These are phyloP conservation scores for Telfairia occidentalis DNA, from an alignment of 331 rosid species.

Conservation along the genomic window DNA sequence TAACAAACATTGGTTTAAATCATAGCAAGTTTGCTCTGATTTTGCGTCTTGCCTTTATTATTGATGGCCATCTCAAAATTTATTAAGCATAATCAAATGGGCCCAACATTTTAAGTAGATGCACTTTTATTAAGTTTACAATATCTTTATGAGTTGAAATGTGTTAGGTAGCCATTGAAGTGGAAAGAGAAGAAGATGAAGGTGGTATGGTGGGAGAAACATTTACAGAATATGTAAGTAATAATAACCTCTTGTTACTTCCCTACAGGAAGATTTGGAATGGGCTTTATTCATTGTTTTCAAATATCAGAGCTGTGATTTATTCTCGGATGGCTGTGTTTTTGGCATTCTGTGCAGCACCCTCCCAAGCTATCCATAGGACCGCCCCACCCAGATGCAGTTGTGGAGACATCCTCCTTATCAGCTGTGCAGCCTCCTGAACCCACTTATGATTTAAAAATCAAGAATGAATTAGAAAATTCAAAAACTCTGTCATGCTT, in stretches of 20 bases:
- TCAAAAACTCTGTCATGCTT: slow-evolving; percentile 73
- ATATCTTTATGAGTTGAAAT: not conserved
- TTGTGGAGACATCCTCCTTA: slow-evolving; percentile 93
- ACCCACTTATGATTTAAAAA: slow-evolving; percentile 70
- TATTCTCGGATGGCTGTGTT: slow-evolving; percentile 18
- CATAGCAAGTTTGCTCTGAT: not conserved
- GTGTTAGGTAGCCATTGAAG: slow-evolving; percentile 86
- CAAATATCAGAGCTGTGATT: slow-evolving; percentile 13
- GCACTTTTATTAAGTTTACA: not conserved
- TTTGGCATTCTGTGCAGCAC: slow-evolving; percentile 46
- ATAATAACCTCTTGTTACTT: not conserved
- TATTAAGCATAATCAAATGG: not conserved
- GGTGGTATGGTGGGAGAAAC: slow-evolving; percentile 93
- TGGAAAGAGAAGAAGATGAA: slow-evolving; percentile 97
- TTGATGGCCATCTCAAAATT: slow-evolving; percentile 2
- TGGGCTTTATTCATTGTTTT: slow-evolving; percentile 3
- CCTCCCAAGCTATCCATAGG: slow-evolving; percentile 93
- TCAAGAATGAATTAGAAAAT: slow-evolving; percentile 55
- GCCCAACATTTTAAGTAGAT: not conserved
- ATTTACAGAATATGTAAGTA: slow-evolving; percentile 91
- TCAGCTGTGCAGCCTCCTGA: slow-evolving; percentile 98
- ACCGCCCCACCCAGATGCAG: slow-evolving; percentile 84
- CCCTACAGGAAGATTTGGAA: slow-evolving; percentile 14
- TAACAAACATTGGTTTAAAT: not conserved
- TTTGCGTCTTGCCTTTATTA: not conserved